Conservation (phyloP, 2,329 filamentous ascomycete species). For the Thyridium curvatum region DNA sequence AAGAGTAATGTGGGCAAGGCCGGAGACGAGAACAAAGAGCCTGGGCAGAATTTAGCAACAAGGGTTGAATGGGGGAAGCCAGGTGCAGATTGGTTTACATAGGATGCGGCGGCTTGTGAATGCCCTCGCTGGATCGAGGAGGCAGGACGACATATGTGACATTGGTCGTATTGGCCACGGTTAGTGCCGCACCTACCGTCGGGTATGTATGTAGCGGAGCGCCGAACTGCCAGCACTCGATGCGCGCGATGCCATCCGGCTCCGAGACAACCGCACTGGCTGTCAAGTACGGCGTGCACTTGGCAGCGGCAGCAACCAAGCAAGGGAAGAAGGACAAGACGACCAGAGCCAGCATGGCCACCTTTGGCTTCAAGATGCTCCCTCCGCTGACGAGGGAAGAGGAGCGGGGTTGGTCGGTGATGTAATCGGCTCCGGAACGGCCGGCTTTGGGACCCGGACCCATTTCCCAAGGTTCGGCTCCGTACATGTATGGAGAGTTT, state of each 20-base stretch:
- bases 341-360: too few relatives aligned
- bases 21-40: conserved; percentile 9
- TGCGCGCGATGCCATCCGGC: conserved; percentile 3
- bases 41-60: not conserved
- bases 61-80: not conserved
- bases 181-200: conserved; percentile 6
- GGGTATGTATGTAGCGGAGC: conserved; percentile 7
- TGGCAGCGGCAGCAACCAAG: not conserved
- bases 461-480: too few relatives aligned
- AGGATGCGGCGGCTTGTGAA: conserved; percentile 9
- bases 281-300: not conserved
- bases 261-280: conserved; percentile 6
- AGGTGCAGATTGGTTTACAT: too few relatives aligned
- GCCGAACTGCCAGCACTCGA: conserved; percentile 9
- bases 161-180: conserved; percentile 6
- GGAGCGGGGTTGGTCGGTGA: too few relatives aligned
- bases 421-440: too few relatives aligned
- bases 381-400: too few relatives aligned
- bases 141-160: conserved; percentile 11
- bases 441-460: too few relatives aligned
- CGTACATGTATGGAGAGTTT: too few relatives aligned
- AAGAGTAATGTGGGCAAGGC: conserved; percentile 6
- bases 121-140: conserved; percentile 6
- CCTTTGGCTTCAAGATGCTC: too few relatives aligned
- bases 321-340: not conserved